phyloP scores from a whole-genome alignment of 176 grass and related monocot genomes.

The Dendrocalamus sinicus region DNA sequence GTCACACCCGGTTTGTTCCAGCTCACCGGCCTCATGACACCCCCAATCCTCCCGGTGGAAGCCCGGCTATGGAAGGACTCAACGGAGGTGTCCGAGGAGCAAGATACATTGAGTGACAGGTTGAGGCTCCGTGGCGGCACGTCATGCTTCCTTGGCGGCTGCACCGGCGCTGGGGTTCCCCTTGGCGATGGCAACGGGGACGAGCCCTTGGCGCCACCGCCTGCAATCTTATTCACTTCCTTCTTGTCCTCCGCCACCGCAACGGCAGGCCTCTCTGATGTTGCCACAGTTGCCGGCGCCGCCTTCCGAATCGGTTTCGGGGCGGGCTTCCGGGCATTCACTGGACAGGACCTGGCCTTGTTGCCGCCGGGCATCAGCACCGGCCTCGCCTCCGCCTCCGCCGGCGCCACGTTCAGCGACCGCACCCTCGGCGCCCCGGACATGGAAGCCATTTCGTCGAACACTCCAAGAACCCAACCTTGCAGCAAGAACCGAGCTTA shows the following conservation, averaged over 20 bases:
- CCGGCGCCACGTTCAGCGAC: conserved; percentile 62
- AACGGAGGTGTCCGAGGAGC: conserved; percentile 73
- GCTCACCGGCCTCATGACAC: neutral
- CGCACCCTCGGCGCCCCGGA: conserved; percentile 75
- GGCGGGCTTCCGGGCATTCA: conserved; percentile 53
- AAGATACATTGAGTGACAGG: conserved; percentile 67
- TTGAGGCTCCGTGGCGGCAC: conserved; percentile 45
- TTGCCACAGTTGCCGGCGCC: neutral
- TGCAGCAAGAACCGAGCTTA: neutral
- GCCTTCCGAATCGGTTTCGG: conserved; percentile 60
- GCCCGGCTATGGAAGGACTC: conserved; percentile 55
- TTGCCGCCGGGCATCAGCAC: conserved; percentile 83
- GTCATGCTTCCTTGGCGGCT: conserved; percentile 47
- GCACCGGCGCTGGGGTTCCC: conserved; percentile 1
- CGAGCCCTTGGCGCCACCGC: neutral
- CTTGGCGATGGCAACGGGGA: conserved; percentile 36
- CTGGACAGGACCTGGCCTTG: conserved; percentile 47
- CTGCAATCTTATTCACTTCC: conserved; percentile 47
- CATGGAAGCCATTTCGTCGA: conserved; percentile 56
- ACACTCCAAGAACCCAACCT: conserved; percentile 5
- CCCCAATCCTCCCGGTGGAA: conserved; percentile 46
- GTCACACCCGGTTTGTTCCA: conserved; percentile 25
- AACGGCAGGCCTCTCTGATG: conserved; percentile 31
- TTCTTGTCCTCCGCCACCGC: conserved; percentile 28
- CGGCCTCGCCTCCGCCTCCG: conserved; percentile 60